These are phyloP conservation scores for Aspergillus clavatus DNA, from an alignment of 2,329 filamentous ascomycete genomes.

Conservation along the genomic window DNA sequence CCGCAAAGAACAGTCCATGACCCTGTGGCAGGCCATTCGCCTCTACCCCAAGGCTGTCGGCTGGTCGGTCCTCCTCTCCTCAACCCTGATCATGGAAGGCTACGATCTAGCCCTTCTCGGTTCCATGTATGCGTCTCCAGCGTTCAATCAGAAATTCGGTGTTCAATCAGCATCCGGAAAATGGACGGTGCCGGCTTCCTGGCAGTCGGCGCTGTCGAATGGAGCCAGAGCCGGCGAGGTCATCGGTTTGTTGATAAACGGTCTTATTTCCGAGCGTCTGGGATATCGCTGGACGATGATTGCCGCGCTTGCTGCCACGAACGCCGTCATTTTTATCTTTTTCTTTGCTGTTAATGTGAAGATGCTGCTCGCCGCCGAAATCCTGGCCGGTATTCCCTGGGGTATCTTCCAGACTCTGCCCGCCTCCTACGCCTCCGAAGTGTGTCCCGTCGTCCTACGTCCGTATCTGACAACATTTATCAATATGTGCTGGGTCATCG, in stretches of 20 bases:
- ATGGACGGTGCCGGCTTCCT: slow-evolving; percentile 26
- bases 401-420: slow-evolving; percentile 44
- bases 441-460: slow-evolving; percentile 36
- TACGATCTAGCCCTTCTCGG: slow-evolving; percentile 37
- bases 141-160: slow-evolving; percentile 30
- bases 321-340: slow-evolving; percentile 43
- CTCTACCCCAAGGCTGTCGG: slow-evolving; percentile 33
- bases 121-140: slow-evolving; percentile 29
- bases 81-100: slow-evolving; percentile 40
- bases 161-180: slow-evolving; percentile 13
- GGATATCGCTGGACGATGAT: slow-evolving; percentile 28
- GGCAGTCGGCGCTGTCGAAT: slow-evolving; percentile 29
- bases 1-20: slow-evolving; percentile 33
- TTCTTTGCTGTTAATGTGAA: slow-evolving; percentile 45
- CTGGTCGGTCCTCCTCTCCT: slow-evolving; percentile 36
- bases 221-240: slow-evolving; percentile 20
- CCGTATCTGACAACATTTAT: slow-evolving; percentile 39
- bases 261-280: slow-evolving; percentile 25
- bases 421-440: slow-evolving; percentile 40
- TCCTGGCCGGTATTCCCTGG: slow-evolving; percentile 47
- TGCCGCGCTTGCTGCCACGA: slow-evolving; percentile 36
- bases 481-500: slow-evolving; percentile 41
- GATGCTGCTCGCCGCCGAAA: slow-evolving; percentile 42
- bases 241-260: slow-evolving; percentile 26
- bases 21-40: slow-evolving; percentile 26